These are phyloP conservation scores for Penicillium sp. DNA, from an alignment of 2,329 filamentous ascomycete genomes.

Conservation along the genomic window DNA sequence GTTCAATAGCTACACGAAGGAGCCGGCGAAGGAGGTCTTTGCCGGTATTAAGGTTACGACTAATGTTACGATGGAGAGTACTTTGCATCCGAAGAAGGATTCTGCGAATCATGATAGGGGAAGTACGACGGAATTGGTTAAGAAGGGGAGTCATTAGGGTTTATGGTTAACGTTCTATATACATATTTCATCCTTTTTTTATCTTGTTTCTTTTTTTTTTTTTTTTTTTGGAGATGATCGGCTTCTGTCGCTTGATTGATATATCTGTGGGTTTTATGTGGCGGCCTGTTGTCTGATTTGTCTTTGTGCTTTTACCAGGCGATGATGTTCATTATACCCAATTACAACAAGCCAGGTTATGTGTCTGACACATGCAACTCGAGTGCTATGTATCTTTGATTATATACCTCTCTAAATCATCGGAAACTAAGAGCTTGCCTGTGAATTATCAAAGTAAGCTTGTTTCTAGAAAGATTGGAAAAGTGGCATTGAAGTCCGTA, in stretches of 20 bases:
- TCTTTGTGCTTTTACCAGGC: background rate
- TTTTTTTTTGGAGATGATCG: background rate
- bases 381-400: too few species aligned
- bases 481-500: too few species aligned
- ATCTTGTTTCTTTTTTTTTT: background rate
- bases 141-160: constrained; percentile 16
- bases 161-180: background rate
- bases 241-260: background rate
- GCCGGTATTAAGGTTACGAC: constrained; percentile 33
- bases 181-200: background rate
- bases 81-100: background rate
- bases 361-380: background rate
- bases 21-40: constrained; percentile 2
- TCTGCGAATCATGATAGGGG: constrained; percentile 19
- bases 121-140: constrained; percentile 27
- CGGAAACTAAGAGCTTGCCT: too few species aligned
- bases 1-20: constrained; percentile 4
- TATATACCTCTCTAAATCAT: too few species aligned
- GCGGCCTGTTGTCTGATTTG: background rate
- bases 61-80: constrained; percentile 25
- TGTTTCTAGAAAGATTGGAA: too few species aligned
- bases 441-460: too few species aligned
- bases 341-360: background rate
- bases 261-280: background rate
- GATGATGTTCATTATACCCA: constrained; percentile 4